phyloP scores from a whole-genome alignment of 73 alveolate species.

The Diophrys sp. region DNA sequence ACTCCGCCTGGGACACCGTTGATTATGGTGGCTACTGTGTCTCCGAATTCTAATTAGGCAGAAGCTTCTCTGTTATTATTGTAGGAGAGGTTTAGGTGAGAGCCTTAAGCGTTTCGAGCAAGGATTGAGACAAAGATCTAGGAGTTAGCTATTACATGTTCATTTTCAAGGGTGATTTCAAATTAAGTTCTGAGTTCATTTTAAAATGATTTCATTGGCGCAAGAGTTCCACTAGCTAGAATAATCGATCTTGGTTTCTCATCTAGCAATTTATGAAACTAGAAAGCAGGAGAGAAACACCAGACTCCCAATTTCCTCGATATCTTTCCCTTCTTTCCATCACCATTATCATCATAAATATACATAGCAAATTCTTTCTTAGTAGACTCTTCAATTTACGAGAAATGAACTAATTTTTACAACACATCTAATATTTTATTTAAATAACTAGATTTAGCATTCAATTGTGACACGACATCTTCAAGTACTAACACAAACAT shows the following conservation, averaged over 20 bases:
- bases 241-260: constrained; percentile 62
- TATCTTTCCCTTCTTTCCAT: background rate
- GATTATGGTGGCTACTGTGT: constrained; percentile 9
- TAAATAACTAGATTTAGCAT: constrained; percentile 28
- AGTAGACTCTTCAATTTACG: background rate
- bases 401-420: constrained; percentile 7
- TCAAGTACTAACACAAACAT: constrained; percentile 21
- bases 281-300: constrained; percentile 82
- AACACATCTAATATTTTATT: constrained; percentile 41
- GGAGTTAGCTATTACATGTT: constrained; percentile 53
- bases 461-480: constrained; percentile 19
- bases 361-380: constrained; percentile 46
- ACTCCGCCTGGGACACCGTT: constrained; percentile 72
- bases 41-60: constrained; percentile 45
- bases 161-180: constrained; percentile 49
- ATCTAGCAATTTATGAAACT: constrained; percentile 64
- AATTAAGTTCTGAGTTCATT: constrained; percentile 47
- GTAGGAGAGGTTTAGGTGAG: constrained; percentile 46
- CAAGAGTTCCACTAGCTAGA: constrained; percentile 82
- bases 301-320: constrained; percentile 61
- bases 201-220: constrained; percentile 76
- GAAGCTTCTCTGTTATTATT: constrained; percentile 37
- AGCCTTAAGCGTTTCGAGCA: constrained; percentile 31
- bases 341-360: constrained; percentile 40
- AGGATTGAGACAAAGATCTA: constrained; percentile 54